Evolutionary conservation across 148 eudicot genomes (phyloP), one percentile per base, ranked within the genome.

Genomic region (Chenopodium berlandieri): DNA sequence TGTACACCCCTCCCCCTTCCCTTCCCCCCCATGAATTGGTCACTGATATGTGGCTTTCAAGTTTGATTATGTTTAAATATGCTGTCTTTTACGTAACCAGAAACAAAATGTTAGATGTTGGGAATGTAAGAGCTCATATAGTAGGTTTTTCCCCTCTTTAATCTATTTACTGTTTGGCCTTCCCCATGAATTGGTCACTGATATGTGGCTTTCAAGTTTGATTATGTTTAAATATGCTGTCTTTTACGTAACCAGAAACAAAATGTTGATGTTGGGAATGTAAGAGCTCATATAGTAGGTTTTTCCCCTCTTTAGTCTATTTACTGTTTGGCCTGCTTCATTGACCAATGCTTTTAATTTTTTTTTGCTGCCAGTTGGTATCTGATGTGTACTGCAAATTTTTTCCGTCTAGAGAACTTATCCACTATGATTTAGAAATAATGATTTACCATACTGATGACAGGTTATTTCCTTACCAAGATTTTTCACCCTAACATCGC

Each of bases 401-500:
- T 7, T 52, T 58, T 75, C 44, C 44, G 6, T 17, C 19, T 25
- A 25, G 25, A 66, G 54, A 25, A 7, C 64, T 19, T 23, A 19
- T 64, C 19, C 23, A 27, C 46, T 48, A 30, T 72, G 77, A 37
- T 46, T 25, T 80, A 44, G 19, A 22, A 37, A 32, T 71, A 27
- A 13, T 60, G 17, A 78, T n/a, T 22, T 19, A 7, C 50, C 27
- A 23, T 62, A 13, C 31, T 78, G 34, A 34, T 80, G 78, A 54
- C 81, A 95, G 99, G 99, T 78, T 95, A 91, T 86, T 95, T 95
- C 83, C 86, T 93, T 67, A 95, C 98, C 27, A 95, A 93, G 93
- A 95, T 95, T 75, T 95, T 92, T 84, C 97, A 95, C 84, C 98
- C 98, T 60, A 95, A 95, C 83, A 88, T 95, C 27, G 90, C 97